Percentiles rank a stretch among this genome's conserved stretches.
These are phyloP conservation scores for Elymus sibiricus DNA, from an alignment of 176 grass and related monocot species.

Conservation along the genomic window DNA sequence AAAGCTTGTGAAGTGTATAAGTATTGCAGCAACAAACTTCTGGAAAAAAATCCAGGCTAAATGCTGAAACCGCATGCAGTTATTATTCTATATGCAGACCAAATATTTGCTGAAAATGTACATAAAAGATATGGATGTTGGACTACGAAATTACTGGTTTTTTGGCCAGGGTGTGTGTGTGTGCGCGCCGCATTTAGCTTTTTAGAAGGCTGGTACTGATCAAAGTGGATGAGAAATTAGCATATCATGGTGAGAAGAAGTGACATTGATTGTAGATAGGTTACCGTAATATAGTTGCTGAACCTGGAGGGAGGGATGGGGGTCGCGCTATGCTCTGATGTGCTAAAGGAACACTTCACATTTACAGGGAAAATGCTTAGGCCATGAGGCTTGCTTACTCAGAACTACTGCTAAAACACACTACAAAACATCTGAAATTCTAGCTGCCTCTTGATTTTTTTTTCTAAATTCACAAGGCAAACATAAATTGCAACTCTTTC, in stretches of 20 bases:
- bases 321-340: neutral
- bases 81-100: neutral
- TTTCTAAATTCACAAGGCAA: too few relatives aligned
- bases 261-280: neutral
- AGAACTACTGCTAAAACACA: neutral
- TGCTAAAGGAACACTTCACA: neutral
- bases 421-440: neutral
- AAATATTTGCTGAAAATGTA: neutral
- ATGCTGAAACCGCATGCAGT: neutral
- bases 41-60: neutral
- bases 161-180: neutral
- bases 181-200: neutral
- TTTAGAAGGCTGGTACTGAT: neutral
- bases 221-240: neutral
- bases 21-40: neutral
- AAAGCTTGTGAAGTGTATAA: neutral
- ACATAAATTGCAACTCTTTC: too few relatives aligned
- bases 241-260: neutral
- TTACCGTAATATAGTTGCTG: neutral
- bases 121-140: neutral
- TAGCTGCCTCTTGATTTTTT: neutral
- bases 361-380: neutral
- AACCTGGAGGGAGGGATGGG: neutral
- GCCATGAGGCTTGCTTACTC: neutral
- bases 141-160: neutral